phyloP scores from a whole-genome alignment of 768 basidiomycete genomes.

The Serpula lacrymans region DNA sequence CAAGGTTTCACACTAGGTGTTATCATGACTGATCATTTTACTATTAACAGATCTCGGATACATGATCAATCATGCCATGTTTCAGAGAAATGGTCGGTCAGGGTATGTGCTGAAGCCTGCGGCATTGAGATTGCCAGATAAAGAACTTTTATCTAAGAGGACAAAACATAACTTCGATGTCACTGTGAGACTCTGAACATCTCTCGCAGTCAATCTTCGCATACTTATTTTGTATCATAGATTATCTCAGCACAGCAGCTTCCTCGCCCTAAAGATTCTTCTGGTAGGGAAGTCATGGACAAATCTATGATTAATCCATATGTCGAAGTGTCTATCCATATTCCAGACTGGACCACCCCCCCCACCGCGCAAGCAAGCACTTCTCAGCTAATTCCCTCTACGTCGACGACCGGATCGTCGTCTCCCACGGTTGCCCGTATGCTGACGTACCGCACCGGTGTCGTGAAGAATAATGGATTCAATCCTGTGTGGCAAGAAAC shows the following conservation, averaged over 20 bases:
- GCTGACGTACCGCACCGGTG: conserved; percentile 53
- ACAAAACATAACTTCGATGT: conserved; percentile 64
- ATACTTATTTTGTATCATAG: conserved; percentile 20
- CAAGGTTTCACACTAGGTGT: conserved; percentile 21
- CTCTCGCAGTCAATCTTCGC: conserved; percentile 1
- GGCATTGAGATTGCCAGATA: conserved; percentile 63
- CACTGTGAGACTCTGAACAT: conserved; percentile 39
- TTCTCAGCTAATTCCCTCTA: conserved; percentile 8
- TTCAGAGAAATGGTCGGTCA: conserved; percentile 81
- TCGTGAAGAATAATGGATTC: conserved; percentile 85
- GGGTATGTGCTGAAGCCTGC: conserved; percentile 91
- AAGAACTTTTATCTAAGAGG: conserved; percentile 49
- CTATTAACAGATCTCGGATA: conserved; percentile 72
- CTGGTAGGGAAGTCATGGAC: conserved; percentile 58
- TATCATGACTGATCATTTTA: conserved; percentile 6
- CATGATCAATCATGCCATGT: conserved; percentile 95
- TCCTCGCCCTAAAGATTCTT: conserved; percentile 64
- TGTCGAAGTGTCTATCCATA: conserved; percentile 75
- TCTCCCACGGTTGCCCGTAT: conserved; percentile 37
- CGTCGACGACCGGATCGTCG: conserved; percentile 8
- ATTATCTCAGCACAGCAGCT: conserved; percentile 90
- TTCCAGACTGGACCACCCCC: conserved; percentile 63
- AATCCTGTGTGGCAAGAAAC: conserved; percentile 84
- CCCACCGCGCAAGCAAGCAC: conserved; percentile 14
- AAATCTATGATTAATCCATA: conserved; percentile 64